Percentiles rank a stretch among this genome's conserved stretches.
Evolutionary conservation across 1,284 basidiomycete species (phyloP).

Genomic region (Coriolopsis trogii): DNA sequence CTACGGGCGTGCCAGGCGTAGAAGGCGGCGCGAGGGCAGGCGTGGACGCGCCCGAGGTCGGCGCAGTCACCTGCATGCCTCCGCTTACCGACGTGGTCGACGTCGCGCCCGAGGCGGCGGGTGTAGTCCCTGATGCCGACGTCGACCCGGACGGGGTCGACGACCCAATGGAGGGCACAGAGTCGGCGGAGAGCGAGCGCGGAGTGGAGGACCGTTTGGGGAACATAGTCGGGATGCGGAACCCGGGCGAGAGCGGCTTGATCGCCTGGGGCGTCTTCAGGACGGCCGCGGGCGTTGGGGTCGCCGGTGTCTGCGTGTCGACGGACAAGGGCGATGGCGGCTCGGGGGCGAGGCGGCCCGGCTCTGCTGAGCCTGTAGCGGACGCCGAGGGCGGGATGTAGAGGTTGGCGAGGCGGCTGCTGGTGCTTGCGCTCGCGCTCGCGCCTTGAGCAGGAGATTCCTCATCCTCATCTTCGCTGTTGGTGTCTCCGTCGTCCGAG

Average conservation of each 20-base stretch:
- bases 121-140: background rate
- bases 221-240: slow-evolving; percentile 41
- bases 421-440: too few relatives aligned
- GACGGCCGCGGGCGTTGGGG: slow-evolving; percentile 23
- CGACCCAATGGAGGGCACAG: too few relatives aligned
- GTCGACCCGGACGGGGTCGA: slow-evolving; percentile 4
- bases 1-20: background rate
- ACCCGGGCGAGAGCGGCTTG: slow-evolving; percentile 33
- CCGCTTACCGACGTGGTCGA: slow-evolving; percentile 20
- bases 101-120: background rate
- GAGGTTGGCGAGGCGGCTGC: slow-evolving; percentile 18
- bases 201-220: slow-evolving; percentile 37
- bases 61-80: slow-evolving; percentile 12
- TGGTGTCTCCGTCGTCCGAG: slow-evolving; percentile 55
- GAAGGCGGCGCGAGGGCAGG: slow-evolving; percentile 5
- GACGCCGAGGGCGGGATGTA: slow-evolving; percentile 20
- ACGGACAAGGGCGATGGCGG: slow-evolving; percentile 12
- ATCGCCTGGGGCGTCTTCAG: slow-evolving; percentile 25
- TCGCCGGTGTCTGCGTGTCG: slow-evolving; percentile 23
- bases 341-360: slow-evolving; percentile 13
- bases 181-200: slow-evolving; percentile 37
- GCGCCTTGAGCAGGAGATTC: slow-evolving; percentile 32
- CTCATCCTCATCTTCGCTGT: slow-evolving; percentile 40
- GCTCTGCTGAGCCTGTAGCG: slow-evolving; percentile 5
- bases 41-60: slow-evolving; percentile 19